A percentile compares a stretch with the other conserved stretches of the same genome.
These are phyloP conservation scores for Saccharomycopsis hybrid DNA, from an alignment of 1,139 yeast species.

Conservation along the genomic window DNA sequence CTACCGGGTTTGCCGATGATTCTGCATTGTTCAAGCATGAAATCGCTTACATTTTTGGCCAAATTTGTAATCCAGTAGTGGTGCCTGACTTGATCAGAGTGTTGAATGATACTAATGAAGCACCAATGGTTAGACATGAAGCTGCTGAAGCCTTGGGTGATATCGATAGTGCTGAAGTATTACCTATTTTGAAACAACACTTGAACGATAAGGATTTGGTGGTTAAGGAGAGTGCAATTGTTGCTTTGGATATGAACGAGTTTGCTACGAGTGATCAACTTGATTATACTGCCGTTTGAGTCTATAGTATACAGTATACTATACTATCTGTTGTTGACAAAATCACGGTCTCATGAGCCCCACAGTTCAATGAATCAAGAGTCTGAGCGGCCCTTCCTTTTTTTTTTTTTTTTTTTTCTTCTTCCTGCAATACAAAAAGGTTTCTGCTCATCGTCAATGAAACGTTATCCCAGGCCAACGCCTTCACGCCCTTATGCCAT, in stretches of 20 bases:
- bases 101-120: conserved; percentile 69
- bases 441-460: no score
- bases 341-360: no score
- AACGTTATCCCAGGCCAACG: no score
- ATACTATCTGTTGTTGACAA: no score
- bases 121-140: conserved; percentile 98
- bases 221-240: conserved; percentile 93
- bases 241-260: conserved; percentile 97
- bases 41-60: conserved; percentile 97
- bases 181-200: conserved; percentile 77
- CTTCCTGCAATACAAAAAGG: no score
- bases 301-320: no score
- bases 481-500: no score
- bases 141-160: conserved; percentile 99
- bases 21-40: conserved; percentile 96
- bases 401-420: no score
- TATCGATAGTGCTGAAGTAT: conserved; percentile 93
- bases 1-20: conserved; percentile 82
- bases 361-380: no score
- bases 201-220: conserved; percentile 79
- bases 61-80: conserved; percentile 87
- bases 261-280: conserved; percentile 82
- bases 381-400: no score
- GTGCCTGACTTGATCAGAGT: conserved; percentile 85
- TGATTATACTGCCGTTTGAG: conserved; percentile 50